Evolutionary conservation across 1,139 yeast species (phyloP).

Genomic region (Komagataea norvegica): DNA sequence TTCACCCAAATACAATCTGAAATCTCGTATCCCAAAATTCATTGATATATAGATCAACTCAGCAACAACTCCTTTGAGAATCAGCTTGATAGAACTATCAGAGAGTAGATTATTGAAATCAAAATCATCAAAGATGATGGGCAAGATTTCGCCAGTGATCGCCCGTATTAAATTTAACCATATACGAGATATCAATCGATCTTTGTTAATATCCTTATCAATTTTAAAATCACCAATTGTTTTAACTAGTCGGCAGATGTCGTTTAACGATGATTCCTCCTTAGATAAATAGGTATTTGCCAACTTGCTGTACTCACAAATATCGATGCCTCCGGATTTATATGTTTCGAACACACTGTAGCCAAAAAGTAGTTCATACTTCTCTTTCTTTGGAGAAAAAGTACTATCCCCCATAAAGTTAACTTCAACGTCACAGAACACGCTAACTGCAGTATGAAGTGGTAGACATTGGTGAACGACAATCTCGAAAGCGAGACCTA

Average conservation of each 20-base stretch:
- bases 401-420: slow-evolving; percentile 2
- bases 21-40: slow-evolving; percentile 2
- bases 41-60: slow-evolving; percentile 8
- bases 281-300: slow-evolving; percentile 2
- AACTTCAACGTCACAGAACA: slow-evolving; percentile 8
- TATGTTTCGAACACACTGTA: slow-evolving; percentile 2
- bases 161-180: slow-evolving; percentile 4
- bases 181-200: slow-evolving; percentile 2
- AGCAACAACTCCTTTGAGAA: slow-evolving; percentile 5
- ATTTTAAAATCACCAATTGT: not conserved
- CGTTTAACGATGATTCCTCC: not conserved
- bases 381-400: not conserved
- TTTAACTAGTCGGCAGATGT: not conserved
- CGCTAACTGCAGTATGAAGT: slow-evolving; percentile 3
- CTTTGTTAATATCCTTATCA: not conserved
- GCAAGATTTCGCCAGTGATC: slow-evolving; percentile 8
- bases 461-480: slow-evolving; percentile 9
- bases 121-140: slow-evolving; percentile 10
- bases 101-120: not conserved
- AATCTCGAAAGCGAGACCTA: slow-evolving; percentile 11
- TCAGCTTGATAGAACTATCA: slow-evolving; percentile 2
- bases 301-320: not conserved
- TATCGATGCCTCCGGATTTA: not conserved
- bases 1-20: slow-evolving; percentile 1
- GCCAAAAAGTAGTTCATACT: slow-evolving; percentile 3